These are phyloP conservation scores for Suaeda aralocaspica DNA, from an alignment of 148 eudicot species.

Conservation along the genomic window DNA sequence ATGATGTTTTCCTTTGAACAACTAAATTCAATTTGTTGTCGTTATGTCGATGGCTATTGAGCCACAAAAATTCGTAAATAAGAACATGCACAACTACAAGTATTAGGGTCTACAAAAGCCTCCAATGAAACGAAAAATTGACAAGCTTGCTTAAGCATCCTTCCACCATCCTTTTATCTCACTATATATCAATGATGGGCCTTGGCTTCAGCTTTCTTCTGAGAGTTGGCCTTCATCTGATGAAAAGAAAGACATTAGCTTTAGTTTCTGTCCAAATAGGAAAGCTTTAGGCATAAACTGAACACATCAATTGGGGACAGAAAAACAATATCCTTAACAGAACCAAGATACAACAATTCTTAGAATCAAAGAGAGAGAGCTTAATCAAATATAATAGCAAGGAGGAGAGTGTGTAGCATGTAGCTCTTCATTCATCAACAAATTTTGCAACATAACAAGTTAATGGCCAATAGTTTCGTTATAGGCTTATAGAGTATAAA, in stretches of 20 bases:
- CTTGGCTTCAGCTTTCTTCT: slow-evolving; percentile 61
- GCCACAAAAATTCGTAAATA: slow-evolving; percentile 21
- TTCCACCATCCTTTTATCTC: background rate
- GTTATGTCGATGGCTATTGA: slow-evolving; percentile 17
- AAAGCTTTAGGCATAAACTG: background rate
- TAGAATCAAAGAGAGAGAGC: background rate
- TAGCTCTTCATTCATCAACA: background rate
- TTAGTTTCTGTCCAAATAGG: background rate
- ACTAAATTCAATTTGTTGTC: slow-evolving; percentile 9
- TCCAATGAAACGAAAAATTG: slow-evolving; percentile 18
- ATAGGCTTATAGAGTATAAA: no score
- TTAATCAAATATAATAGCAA: background rate
- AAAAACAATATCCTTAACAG: background rate
- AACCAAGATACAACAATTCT: background rate
- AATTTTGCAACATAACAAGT: background rate
- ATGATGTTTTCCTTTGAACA: slow-evolving; percentile 15
- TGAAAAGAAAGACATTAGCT: background rate
- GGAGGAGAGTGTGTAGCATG: background rate
- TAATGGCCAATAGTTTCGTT: background rate
- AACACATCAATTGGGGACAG: background rate
- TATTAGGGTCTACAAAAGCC: slow-evolving; percentile 25
- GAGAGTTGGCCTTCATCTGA: slow-evolving; percentile 76
- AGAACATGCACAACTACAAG: slow-evolving; percentile 20
- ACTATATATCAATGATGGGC: slow-evolving; percentile 47
- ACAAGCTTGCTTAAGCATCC: slow-evolving; percentile 24